phyloP scores from a whole-genome alignment of 176 grass and related monocot species.

The Otatea glauca region DNA sequence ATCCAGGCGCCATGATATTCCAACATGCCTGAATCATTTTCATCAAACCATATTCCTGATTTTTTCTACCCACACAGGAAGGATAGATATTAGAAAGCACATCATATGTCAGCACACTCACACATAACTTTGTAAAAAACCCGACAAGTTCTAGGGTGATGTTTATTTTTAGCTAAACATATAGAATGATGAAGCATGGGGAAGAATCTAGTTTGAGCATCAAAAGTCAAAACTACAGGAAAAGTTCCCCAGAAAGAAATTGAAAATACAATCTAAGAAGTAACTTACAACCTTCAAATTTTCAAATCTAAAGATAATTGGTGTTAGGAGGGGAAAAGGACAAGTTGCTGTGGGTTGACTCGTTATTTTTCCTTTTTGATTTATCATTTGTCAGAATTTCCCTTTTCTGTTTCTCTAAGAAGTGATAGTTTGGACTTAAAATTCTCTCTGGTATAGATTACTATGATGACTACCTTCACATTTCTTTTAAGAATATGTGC shows the following conservation, averaged over 20 bases:
- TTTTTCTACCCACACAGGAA: slow-evolving; percentile 40
- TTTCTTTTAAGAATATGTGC: background rate
- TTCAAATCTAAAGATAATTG: slow-evolving; percentile 22
- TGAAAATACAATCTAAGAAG: background rate
- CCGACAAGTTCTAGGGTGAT: background rate
- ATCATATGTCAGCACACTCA: slow-evolving; percentile 20
- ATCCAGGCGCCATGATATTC: slow-evolving; percentile 64
- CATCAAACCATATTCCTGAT: slow-evolving; percentile 29
- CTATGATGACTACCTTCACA: background rate
- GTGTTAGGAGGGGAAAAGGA: background rate
- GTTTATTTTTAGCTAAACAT: background rate
- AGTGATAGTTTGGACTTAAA: background rate
- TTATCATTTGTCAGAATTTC: background rate
- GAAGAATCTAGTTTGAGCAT: background rate
- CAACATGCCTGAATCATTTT: slow-evolving; percentile 39
- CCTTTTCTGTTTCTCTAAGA: background rate
- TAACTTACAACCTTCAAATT: background rate
- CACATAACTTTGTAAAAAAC: background rate
- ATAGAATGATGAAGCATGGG: background rate
- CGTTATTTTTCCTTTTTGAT: background rate
- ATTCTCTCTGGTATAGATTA: background rate
- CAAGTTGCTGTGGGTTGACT: background rate
- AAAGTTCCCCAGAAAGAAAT: background rate
- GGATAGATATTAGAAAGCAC: slow-evolving; percentile 27
- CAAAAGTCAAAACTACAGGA: background rate